phyloP scores from a whole-genome alignment of 306 rosid species.

The Dryas alaskensis region DNA sequence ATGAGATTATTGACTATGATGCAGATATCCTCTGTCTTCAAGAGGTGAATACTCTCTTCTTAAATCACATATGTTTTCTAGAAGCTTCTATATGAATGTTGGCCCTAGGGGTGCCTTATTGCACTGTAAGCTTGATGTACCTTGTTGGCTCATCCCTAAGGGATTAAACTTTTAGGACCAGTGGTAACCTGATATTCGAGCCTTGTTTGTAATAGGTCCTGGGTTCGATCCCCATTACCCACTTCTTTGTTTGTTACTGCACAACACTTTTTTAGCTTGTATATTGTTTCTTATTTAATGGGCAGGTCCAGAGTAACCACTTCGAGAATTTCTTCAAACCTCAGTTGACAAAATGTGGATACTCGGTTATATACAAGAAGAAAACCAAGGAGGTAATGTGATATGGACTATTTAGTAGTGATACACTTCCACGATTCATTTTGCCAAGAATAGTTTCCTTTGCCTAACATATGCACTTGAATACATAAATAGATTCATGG shows the following conservation, averaged over 20 bases:
- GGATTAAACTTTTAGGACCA: no score
- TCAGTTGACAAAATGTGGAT: slow-evolving; percentile 30
- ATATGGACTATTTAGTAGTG: neutral
- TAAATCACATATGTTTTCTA: neutral
- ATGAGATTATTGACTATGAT: slow-evolving; percentile 31
- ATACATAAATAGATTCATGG: no score
- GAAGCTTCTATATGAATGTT: neutral
- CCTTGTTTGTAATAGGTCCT: no score
- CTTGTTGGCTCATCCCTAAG: no score
- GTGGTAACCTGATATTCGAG: no score
- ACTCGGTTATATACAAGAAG: slow-evolving; percentile 30
- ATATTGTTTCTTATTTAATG: neutral
- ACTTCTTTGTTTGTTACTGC: neutral
- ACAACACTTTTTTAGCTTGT: neutral
- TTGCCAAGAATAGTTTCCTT: neutral
- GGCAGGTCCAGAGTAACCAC: slow-evolving; percentile 39
- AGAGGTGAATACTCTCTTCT: slow-evolving; percentile 29
- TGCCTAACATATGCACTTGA: no score
- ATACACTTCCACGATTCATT: neutral
- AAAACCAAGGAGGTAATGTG: slow-evolving; percentile 18
- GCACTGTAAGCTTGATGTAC: no score
- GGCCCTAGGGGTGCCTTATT: neutral
- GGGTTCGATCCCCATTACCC: no score
- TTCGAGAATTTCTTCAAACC: slow-evolving; percentile 36
- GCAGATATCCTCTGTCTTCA: slow-evolving; percentile 46